phyloP scores from a whole-genome alignment of 2,329 filamentous ascomycete genomes.

The Paracamarosporium sp. region DNA sequence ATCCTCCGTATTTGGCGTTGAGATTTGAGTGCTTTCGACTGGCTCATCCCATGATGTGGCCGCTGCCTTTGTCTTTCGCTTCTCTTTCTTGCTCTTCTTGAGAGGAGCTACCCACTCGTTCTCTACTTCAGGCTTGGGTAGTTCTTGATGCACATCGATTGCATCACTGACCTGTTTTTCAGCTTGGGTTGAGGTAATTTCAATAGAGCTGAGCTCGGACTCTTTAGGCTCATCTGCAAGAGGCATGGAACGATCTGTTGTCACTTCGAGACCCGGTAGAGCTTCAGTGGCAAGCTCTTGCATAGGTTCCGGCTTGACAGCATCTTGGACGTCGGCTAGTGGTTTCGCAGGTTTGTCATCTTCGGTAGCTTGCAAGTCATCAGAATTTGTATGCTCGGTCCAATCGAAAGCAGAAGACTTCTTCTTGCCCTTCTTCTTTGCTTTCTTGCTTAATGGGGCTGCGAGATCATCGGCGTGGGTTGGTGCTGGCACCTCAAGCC shows the following conservation, averaged over 20 bases:
- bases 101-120: slow-evolving; percentile 13
- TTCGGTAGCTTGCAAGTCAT: slow-evolving; percentile 7
- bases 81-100: too few species aligned
- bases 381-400: slow-evolving; percentile 9
- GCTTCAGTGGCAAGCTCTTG: background rate
- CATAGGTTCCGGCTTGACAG: background rate
- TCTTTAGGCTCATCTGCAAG: background rate
- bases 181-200: background rate
- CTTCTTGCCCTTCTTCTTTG: slow-evolving; percentile 38
- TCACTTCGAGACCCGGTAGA: background rate
- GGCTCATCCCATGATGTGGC: slow-evolving; percentile 6
- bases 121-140: slow-evolving; percentile 4
- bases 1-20: too few species aligned
- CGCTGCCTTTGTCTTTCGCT: too few species aligned
- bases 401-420: slow-evolving; percentile 10
- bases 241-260: slow-evolving; percentile 1
- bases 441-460: slow-evolving; percentile 33
- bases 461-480: slow-evolving; percentile 4
- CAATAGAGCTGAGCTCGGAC: too few species aligned
- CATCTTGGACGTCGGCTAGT: background rate
- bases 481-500: background rate
- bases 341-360: background rate
- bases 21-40: too few species aligned
- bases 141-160: background rate
- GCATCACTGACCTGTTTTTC: background rate